Evolutionary conservation across 2,329 filamentous ascomycete genomes (phyloP), one percentile per base, ranked within the genome.

Genomic region (Hymenotorrendiella dingleyae): DNA sequence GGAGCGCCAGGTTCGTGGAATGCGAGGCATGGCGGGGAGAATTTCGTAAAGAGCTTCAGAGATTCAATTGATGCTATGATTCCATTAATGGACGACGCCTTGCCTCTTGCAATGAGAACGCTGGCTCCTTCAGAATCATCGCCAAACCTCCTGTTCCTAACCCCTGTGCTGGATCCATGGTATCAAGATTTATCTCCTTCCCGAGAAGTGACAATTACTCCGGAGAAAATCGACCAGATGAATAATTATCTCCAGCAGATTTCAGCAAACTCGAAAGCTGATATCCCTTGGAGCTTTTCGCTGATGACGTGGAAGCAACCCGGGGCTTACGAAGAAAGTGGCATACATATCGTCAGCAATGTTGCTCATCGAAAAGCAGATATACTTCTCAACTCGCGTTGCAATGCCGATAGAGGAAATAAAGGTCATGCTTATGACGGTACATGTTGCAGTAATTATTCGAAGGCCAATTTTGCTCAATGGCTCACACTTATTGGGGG

Each of bases 1-100:
- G 76, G 77, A 2, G 67, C 71, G 27, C 66, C 68, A 2, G 77
- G 76, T 2, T 59, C 78, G 17, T 78, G 71, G 71, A 68, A 76
- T 54, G 72, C 74, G 22, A 65, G 69, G 40, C 67, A 75, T 58
- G 64, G 71, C 12, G 65, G 64, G n/a, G 62, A 67, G 16, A 64
- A 64, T 30, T 70, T 67, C 46, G 58, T 73, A 16, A 57, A 64
- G 21, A 48, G 61, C 2, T 79, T 76, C 57, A 66, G 66, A 42
- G 57, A 64, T 24, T 62, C 67, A 11, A 64, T 79, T 30, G 66
- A 72, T 30, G 54, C 59, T 41, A 62, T 78, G 19, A 59, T 64
- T n/a, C 62, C 63, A 4, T 64, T 64, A 46, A 61, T 60, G 57
- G 55, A 59, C 28, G 44, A 50, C n/a, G 11, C 43, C 24, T 26